A percentile compares a stretch with the other conserved stretches of the same genome.
These are phyloP conservation scores for Blastobotrys malaysiensis DNA, from an alignment of 1,139 yeast species.

Conservation along the genomic window DNA sequence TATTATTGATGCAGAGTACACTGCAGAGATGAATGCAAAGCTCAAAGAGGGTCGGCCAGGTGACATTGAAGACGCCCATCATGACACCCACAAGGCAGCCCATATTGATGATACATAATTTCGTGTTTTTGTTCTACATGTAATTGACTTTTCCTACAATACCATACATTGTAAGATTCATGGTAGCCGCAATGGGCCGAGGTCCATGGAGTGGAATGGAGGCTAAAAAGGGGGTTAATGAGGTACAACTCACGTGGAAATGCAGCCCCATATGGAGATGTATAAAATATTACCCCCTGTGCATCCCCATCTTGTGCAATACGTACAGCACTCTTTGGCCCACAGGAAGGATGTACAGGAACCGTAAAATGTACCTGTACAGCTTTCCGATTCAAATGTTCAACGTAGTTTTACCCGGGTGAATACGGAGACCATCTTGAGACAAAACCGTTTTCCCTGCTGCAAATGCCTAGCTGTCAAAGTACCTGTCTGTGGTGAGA, in stretches of 20 bases:
- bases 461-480: background rate
- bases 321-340: background rate
- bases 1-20: slow-evolving; percentile 42
- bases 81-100: background rate
- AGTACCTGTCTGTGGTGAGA: background rate
- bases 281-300: background rate
- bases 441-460: background rate
- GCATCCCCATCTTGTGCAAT: background rate
- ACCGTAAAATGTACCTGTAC: no score
- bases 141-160: no score
- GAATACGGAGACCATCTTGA: background rate
- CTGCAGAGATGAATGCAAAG: slow-evolving; percentile 25
- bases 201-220: background rate
- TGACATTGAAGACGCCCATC: background rate
- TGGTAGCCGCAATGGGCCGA: background rate
- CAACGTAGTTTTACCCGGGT: background rate
- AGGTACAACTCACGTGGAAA: background rate
- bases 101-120: background rate
- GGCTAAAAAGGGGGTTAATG: background rate
- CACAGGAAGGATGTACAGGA: background rate
- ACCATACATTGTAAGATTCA: background rate
- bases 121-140: background rate
- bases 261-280: background rate
- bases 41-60: slow-evolving; percentile 9
- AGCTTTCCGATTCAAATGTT: no score